These are phyloP conservation scores for Spathaspora boniae DNA, from an alignment of 805 yeast genomes.

Conservation along the genomic window DNA sequence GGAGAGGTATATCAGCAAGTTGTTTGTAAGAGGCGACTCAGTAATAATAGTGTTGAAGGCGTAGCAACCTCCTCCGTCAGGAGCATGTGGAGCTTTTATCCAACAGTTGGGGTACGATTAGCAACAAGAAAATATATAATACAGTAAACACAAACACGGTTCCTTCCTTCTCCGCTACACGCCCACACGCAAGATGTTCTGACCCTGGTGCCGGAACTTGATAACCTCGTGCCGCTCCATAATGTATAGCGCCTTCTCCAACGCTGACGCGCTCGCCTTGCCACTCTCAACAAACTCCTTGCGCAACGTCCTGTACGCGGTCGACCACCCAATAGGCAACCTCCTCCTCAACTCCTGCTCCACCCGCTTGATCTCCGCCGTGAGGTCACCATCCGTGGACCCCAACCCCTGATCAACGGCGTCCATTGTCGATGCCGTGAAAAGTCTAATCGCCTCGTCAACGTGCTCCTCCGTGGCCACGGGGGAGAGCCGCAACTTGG, in stretches of 20 bases:
- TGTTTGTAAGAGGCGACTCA: constrained; percentile 94
- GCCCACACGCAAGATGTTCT: constrained; percentile 73
- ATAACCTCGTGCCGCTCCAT: constrained; percentile 86
- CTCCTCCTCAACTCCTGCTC: constrained; percentile 86
- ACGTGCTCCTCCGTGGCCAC: constrained; percentile 87
- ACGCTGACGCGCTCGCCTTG: constrained; percentile 61
- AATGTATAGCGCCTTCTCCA: constrained; percentile 78
- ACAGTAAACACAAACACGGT: constrained; percentile 2
- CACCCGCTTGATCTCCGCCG: constrained; percentile 70
- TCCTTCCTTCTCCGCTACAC: constrained; percentile 33
- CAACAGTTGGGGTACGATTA: not conserved
- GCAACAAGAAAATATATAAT: constrained; percentile 2
- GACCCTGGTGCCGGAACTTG: constrained; percentile 83
- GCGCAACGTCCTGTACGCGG: constrained; percentile 78
- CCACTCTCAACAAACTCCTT: constrained; percentile 75
- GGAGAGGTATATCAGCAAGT: constrained; percentile 75
- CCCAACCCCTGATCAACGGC: constrained; percentile 73
- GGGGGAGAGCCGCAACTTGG: constrained; percentile 79
- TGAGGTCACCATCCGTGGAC: constrained; percentile 53
- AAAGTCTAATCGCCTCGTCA: constrained; percentile 89
- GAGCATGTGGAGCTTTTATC: not conserved
- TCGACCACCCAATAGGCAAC: constrained; percentile 94
- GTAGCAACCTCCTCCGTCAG: constrained; percentile 1
- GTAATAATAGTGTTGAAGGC: constrained; percentile 75
- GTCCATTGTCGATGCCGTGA: constrained; percentile 96